Evolutionary conservation across 805 yeast genomes (phyloP).

Genomic region (Kluyveromyces siamensis): DNA sequence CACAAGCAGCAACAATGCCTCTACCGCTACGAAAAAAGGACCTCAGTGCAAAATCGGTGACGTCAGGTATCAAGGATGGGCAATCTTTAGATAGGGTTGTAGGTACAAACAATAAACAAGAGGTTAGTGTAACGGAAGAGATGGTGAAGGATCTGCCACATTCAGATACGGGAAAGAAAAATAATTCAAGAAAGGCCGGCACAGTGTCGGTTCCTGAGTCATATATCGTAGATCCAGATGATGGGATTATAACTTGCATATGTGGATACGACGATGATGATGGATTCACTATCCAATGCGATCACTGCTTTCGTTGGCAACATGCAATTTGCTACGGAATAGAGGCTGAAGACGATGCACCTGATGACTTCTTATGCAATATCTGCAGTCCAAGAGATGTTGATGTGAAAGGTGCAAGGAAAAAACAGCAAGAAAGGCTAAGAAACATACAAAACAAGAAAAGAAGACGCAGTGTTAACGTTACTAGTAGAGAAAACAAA

Average conservation of each 20-base stretch:
- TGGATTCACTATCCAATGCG: constrained; percentile 93
- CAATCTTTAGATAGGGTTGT: neutral
- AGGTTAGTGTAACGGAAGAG: neutral
- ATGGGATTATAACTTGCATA: constrained; percentile 82
- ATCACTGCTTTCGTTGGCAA: constrained; percentile 87
- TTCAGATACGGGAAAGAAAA: neutral
- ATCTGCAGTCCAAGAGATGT: constrained; percentile 52
- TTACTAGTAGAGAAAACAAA: constrained; percentile 1
- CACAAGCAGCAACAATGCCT: constrained; percentile 74
- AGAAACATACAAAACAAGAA: constrained; percentile 10
- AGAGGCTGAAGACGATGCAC: constrained; percentile 59
- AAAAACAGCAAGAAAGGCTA: constrained; percentile 28
- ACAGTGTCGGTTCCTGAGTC: constrained; percentile 27
- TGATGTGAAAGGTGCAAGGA: constrained; percentile 36
- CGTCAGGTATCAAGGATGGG: neutral
- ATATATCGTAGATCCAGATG: constrained; percentile 67
- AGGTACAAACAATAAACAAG: neutral
- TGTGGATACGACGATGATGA: constrained; percentile 85
- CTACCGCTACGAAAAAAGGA: constrained; percentile 36
- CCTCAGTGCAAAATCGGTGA: neutral
- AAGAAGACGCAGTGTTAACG: constrained; percentile 6
- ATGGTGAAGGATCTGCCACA: neutral
- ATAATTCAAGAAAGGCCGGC: constrained; percentile 7
- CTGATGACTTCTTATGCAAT: constrained; percentile 76
- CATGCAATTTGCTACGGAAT: constrained; percentile 88